Conservation (phyloP, 768 basidiomycete genomes). For the Lepiota venenata region DNA sequence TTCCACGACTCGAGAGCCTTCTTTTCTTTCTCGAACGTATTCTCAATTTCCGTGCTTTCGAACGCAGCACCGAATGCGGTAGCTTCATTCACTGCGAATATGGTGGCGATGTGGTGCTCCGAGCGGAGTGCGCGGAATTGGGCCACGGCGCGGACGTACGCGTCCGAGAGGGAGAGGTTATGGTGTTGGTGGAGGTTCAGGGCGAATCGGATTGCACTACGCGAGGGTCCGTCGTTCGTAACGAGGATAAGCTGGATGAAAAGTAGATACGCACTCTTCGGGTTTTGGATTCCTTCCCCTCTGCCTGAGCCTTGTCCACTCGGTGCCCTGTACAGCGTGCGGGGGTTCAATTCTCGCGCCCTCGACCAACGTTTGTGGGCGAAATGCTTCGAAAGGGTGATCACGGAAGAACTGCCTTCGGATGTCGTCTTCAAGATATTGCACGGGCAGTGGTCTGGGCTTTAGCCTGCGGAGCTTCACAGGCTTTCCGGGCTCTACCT, state of each 20-base stretch:
- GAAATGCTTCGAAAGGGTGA: conserved; percentile 94
- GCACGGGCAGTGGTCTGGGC: conserved; percentile 46
- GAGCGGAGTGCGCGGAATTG: conserved; percentile 90
- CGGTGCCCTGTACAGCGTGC: conserved; percentile 51
- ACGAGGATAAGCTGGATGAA: conserved; percentile 1
- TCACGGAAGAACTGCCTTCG: conserved; percentile 92
- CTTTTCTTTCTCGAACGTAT: conserved; percentile 59
- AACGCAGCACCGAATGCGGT: conserved; percentile 69
- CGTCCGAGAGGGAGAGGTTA: conserved; percentile 60
- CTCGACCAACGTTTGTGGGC: conserved; percentile 77
- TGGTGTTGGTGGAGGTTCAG: conserved; percentile 73
- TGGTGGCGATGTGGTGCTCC: conserved; percentile 73
- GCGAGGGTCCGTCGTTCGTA: conserved; percentile 14
- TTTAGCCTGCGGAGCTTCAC: conserved; percentile 21
- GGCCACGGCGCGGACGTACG: conserved; percentile 74
- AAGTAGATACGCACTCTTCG: conserved; percentile 72
- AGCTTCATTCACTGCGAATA: conserved; percentile 80
- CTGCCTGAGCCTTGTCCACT: conserved; percentile 82
- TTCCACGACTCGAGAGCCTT: conserved; percentile 58
- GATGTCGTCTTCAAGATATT: conserved; percentile 82
- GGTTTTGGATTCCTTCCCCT: conserved; percentile 77
- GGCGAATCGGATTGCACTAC: conserved; percentile 78
- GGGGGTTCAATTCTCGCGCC: conserved; percentile 50
- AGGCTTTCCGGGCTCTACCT: conserved; percentile 14
- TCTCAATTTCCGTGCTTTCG: conserved; percentile 55